Evolutionary conservation across 2,329 filamentous ascomycete species (phyloP), one percentile per base, ranked within the genome.

Genomic region (Cordyceps javanica): DNA sequence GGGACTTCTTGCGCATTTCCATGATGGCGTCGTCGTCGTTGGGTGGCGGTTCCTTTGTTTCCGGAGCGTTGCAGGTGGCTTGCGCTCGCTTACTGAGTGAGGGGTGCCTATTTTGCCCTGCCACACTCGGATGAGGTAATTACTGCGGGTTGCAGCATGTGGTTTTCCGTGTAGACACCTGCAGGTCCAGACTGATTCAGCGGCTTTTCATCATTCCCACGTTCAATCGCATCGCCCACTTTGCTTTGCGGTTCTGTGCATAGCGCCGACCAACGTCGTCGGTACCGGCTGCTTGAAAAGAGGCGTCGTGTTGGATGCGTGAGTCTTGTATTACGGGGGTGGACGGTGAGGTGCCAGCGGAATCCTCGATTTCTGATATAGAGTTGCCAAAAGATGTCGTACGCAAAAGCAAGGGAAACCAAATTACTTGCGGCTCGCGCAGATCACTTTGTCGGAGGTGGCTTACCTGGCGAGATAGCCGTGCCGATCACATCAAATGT

Each of bases 1-100:
- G 71, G 11, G 80, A 80, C 69, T 83, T 83, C 25, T 57, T 57
- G 16, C 38, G 45, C 48, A 57, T 44, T 45, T 42, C 46, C 55
- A 57, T 57, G 16, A 38, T 28, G 30, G 53, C 34, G 25, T 19
- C 42, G 54, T 56, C 41, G 54, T n/a, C n/a, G n/a, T n/a, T n/a
- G 25, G 30, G 30, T 23, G 13, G 32, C 7, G n/a, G 5, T 5
- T 44, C 19, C 7, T 41, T 42, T 49, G 34, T 39, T 45, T 49
- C 25, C 25, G 28, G n/a, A 10, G 23, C 16, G 16, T 36, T 32
- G 32, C 30, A n/a, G 52, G 45, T 49, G 54, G 54, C 54, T 56
- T 49, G 32, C 16, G 42, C 32, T 44, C 44, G 51, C 51, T 46
- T 19, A 46, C 41, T 3, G 21, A 50, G 44, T 42, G 54, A 56